A percentile compares a stretch with the other conserved stretches of the same genome.
phyloP scores from a whole-genome alignment of 345 rosid genomes.

The Trapa bicornis region DNA sequence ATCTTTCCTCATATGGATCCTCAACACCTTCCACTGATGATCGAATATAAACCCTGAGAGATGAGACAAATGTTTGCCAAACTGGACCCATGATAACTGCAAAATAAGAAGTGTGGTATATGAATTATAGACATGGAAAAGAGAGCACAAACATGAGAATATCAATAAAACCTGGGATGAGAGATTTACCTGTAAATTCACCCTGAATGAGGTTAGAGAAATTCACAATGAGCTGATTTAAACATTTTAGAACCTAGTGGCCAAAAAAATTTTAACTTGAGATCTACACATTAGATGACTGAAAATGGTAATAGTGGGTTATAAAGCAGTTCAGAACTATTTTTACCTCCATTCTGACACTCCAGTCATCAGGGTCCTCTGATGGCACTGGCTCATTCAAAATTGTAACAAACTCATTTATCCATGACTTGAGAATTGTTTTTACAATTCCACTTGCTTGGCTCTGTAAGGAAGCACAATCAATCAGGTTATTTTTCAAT shows the following conservation, averaged over 20 bases:
- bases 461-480: conserved; percentile 41
- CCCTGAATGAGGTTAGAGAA: conserved; percentile 52
- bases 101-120: conserved; percentile 12
- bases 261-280: conserved; percentile 4
- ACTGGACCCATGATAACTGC: conserved; percentile 71
- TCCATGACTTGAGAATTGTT: conserved; percentile 62
- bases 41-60: conserved; percentile 54
- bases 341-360: conserved; percentile 79
- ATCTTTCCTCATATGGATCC: conserved; percentile 65
- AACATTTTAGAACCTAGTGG: conserved; percentile 71
- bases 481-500: conserved; percentile 20
- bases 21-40: conserved; percentile 70
- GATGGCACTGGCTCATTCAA: conserved; percentile 57
- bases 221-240: conserved; percentile 85
- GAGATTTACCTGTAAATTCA: conserved; percentile 50
- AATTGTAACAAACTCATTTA: conserved; percentile 53
- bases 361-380: conserved; percentile 96
- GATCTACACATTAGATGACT: not conserved
- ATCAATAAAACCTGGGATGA: not conserved
- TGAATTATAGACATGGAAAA: conserved; percentile 1
- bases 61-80: conserved; percentile 83
- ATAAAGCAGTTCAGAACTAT: conserved; percentile 9
- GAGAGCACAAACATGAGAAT: not conserved
- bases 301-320: not conserved
- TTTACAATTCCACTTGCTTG: conserved; percentile 47